Base-by-base conservation (phyloP, 2,329 filamentous ascomycete genomes). In the Aspergillus carbonarius region DNA sequence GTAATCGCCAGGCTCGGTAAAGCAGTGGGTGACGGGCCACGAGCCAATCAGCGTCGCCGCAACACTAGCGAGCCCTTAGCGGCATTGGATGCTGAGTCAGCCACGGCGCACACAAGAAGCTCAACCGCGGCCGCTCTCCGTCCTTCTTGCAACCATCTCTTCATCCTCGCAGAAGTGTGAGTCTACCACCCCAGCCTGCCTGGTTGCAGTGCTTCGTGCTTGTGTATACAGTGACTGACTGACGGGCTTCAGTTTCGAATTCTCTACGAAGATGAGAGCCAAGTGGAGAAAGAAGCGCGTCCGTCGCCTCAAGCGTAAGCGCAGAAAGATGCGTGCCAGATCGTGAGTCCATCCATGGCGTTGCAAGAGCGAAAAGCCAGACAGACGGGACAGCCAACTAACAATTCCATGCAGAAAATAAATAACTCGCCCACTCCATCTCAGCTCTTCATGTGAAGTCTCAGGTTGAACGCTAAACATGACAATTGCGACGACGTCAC, bases 261-360 rank as follows among this genome's bases (percentile, higher is more conserved):
- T 65, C 68, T 76, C 73, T 76, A 69, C 74, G 75, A 78, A 78
- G 76, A 88, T 89, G 87, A 89, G 93, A 95, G 93, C 92, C 79
- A 98, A 98, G 87, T 98, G 95, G 95, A 95, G 93, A 87, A 99
- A 99, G 91, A 99, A 99, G 93, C 88, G 95, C 81, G 93, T 96
- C 84, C 88, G 95, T 77, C 89, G 95, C 83, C 92, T 99, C 82
- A 98, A 98, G 90, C 90, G 93, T 80, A 99, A 99, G 93, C 92
- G 95, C 85, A 96, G 95, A 92, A 99, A 99, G 93, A 96, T 95
- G 84, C 88, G 95, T 81, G 95, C 93, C 76, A 85, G 95, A 85
- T 93, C 88, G 95, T 98, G 86, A 87, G 92, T 82, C 65, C 30
- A 30, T 18, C 1, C 20, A 47, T 30, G 5, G 3, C 37, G 5